Evolutionary conservation across 768 basidiomycete species (phyloP), one percentile per base, ranked within the genome.

Genomic region (Botryobasidium botryosum): DNA sequence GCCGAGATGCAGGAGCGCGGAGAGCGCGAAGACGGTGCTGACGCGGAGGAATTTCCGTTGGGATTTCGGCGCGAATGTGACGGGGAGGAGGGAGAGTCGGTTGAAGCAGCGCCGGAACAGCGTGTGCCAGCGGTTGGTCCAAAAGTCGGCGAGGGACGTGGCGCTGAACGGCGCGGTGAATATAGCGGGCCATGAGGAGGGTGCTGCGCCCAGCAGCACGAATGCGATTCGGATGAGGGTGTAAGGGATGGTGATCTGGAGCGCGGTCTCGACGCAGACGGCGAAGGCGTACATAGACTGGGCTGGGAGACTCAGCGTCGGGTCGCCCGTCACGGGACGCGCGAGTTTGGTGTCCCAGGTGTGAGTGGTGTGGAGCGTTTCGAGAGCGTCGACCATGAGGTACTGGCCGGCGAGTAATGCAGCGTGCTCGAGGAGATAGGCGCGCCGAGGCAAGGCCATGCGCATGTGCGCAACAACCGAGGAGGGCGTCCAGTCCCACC

Each of bases 111-210:
- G 37, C 17, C 49, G 26, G 49, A 50, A 50, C 10, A 50, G 27
- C 2, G 35, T 21, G 39, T 52, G 51, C 51, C 51, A 52, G n/a
- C 46, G 26, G n/a, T 42, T 35, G 26, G 35, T 17, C 51, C 51
- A 52, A 25, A 50, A 52, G 37, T 52, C 51, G 24, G 29, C 32
- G 3, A 52, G 31, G 28, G 39, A 41, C 18, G 8, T 37, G 3
- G 50, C 25, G 10, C 23, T 18, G 33, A 42, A 51, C n/a, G 50
- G 52, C 13, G 17, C 23, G 25, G 48, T 36, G 45, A 48, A 51
- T 6, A 51, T 27, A 35, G 49, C 46, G 7, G 45, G 50, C 50
- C 46, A 50, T 8, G 29, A n/a, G 1, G 45, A 25, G 5, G 46
- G 43, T 13, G 36, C 35, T 8, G 47, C 24, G 15, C 39, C 43